Conservation (phyloP, 352 stramenopile genomes). For the Pythium inflatum region DNA sequence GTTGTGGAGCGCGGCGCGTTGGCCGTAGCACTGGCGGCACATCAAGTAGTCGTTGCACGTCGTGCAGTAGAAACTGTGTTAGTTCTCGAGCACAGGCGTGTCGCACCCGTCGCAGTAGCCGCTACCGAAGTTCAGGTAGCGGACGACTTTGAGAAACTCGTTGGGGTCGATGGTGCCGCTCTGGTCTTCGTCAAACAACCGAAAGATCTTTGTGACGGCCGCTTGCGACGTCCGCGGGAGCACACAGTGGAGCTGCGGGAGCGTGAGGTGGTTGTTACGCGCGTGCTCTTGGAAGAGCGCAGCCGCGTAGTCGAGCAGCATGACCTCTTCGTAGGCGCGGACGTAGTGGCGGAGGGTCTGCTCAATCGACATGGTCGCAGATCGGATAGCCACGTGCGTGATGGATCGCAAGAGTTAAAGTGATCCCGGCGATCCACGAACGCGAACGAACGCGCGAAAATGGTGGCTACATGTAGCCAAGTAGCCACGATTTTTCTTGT, state of each 20-base stretch:
- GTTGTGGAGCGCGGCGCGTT: background rate
- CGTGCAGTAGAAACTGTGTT: conserved; percentile 29
- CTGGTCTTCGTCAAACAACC: conserved; percentile 27
- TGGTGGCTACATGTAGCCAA: no score
- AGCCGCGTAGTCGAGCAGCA: conserved; percentile 14
- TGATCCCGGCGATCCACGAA: no score
- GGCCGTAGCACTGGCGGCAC: conserved; percentile 1
- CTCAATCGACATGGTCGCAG: conserved; percentile 7
- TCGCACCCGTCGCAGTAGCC: conserved; percentile 51
- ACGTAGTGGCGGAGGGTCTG: background rate
- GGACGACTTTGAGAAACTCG: conserved; percentile 43
- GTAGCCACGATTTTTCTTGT: no score
- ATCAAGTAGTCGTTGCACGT: background rate
- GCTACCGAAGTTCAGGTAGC: conserved; percentile 50
- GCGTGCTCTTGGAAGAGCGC: conserved; percentile 1
- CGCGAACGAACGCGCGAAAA: no score
- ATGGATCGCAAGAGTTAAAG: no score
- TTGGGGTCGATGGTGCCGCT: conserved; percentile 41
- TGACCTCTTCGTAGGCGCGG: conserved; percentile 10
- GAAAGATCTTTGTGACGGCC: background rate
- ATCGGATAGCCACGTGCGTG: no score
- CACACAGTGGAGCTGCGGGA: background rate
- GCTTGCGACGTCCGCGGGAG: background rate
- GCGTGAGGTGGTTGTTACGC: background rate
- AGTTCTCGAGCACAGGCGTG: conserved; percentile 40